Evolutionary conservation across 257 asterid species (phyloP).

Genomic region (Paulownia fortunei): DNA sequence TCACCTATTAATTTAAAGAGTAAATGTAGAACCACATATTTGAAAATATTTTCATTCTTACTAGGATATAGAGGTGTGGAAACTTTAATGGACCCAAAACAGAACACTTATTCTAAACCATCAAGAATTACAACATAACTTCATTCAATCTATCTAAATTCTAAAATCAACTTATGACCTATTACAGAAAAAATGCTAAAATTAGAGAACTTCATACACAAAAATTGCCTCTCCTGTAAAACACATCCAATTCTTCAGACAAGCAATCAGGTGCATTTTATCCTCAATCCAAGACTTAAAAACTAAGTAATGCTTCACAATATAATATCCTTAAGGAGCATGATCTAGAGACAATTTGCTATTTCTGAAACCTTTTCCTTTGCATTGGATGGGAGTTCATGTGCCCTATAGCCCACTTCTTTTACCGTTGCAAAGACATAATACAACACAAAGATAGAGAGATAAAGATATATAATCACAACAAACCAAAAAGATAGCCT

Average conservation of each 20-base stretch:
- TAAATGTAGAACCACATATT: not conserved
- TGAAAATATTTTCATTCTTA: not conserved
- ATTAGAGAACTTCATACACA: not conserved
- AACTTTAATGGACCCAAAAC: not conserved
- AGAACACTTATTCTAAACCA: not conserved
- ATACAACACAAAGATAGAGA: not conserved
- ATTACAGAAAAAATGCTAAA: not conserved
- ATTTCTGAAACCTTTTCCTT: not conserved
- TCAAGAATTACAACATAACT: not conserved
- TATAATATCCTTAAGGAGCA: not conserved
- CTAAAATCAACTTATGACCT: not conserved
- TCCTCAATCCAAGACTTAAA: constrained; percentile 1
- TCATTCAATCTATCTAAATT: not conserved
- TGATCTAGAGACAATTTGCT: not conserved
- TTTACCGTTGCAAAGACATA: not conserved
- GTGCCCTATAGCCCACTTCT: not conserved
- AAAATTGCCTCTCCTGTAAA: not conserved
- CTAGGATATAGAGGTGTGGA: not conserved
- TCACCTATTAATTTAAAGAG: not conserved
- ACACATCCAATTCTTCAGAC: not conserved
- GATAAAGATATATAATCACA: not conserved
- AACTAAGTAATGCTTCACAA: not conserved
- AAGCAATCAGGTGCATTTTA: not conserved
- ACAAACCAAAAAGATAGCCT: not conserved
- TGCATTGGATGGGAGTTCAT: not conserved